Evolutionary conservation across 495 filamentous ascomycete genomes (phyloP), one percentile per base, ranked within the genome.

Genomic region (Tuber brumale): DNA sequence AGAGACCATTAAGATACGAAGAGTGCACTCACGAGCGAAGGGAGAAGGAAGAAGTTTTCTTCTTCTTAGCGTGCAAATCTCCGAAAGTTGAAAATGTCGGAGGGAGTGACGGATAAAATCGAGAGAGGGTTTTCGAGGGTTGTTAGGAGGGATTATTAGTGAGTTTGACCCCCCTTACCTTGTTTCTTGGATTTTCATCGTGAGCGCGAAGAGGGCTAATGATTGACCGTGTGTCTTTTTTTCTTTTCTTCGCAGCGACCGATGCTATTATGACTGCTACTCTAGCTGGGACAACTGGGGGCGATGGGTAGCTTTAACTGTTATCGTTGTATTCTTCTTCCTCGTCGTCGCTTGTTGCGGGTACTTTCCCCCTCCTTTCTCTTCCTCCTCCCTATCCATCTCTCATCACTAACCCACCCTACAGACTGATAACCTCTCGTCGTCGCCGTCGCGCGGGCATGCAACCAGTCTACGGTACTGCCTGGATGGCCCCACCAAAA

Each of bases 221-320:
- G 18, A 23, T 70, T 75, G 37, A 79, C 46, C 73, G 69, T n/a
- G 21, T n/a, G 8, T 57, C 44, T 21, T 76, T 51, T 7, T 9
- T n/a, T 35, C n/a, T 2, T 2, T 9, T 77, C 71, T 35, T 69
- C 69, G 57, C 45, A 41, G 43, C 5, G 43, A 46, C 43, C 72
- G 72, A 21, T 39, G 21, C n/a, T 9, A 45, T 77, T 61, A 69
- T 23, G 72, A 81, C 69, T 82, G 80, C 71, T 81, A 81, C 74
- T 81, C 80, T 12, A 81, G 37, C 51, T 82, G 80, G 80, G 70
- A 79, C 42, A 44, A 31, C 16, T 82, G 73, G 80, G 73, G 85
- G 80, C 16, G 86, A 79, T 41, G 85, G 83, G 74, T 87, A 84
- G 76, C 86, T 84, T 79, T 88, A 84, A 61, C 84, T 75, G 57